Base-by-base conservation (phyloP, 495 filamentous ascomycete species). In the Penicillium tannophilum region DNA sequence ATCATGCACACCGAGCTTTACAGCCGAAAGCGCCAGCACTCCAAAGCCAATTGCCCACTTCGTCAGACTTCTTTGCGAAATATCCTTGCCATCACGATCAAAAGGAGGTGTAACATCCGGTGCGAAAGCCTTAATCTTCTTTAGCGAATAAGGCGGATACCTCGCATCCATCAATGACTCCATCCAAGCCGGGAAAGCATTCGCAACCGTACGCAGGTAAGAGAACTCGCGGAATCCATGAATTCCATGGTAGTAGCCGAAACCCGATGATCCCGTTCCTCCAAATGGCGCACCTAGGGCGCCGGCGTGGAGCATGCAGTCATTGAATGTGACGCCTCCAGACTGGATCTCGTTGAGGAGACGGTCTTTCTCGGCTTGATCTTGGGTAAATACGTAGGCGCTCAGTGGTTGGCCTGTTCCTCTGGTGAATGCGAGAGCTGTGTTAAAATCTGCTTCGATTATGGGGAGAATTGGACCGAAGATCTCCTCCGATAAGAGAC, bases 391-490 rank as follows among this genome's bases (percentile, higher is more conserved):
- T 4, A 87, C 76, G 63, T 90, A 93, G 41, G 95, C 75, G 5
- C 83, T 84, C 14, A 96, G 63, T 0, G 79, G 17, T 85, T 88
- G 11, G 61, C 90, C 83, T 9, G 92, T 83, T 44, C 69, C 63
- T 54, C 88, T 86, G 26, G 88, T 87, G 51, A 87, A 79, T 42
- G 74, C 75, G 65, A 94, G 86, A 28, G 90, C 91, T 39, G 90
- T 81, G 60, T 93, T 86, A 4, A 93, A 79, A 36, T 84, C 72
- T 43, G 90, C 84, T 5, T 86, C 81, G 14, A 90, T 70, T 51
- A 95, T 80, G 49, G 90, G 84, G 42, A 93, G 87, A 48, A 96
- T 81, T 1, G 93, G 91, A 3, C 92, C 93, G 68, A 97, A 97
- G 35, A 86, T 83, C 75, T 97, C 93, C 42, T 92, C 84, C 56